A percentile compares a stretch with the other conserved stretches of the same genome.
Conservation (phyloP, 352 stramenopile species). For the Blastocystis sp. region DNA sequence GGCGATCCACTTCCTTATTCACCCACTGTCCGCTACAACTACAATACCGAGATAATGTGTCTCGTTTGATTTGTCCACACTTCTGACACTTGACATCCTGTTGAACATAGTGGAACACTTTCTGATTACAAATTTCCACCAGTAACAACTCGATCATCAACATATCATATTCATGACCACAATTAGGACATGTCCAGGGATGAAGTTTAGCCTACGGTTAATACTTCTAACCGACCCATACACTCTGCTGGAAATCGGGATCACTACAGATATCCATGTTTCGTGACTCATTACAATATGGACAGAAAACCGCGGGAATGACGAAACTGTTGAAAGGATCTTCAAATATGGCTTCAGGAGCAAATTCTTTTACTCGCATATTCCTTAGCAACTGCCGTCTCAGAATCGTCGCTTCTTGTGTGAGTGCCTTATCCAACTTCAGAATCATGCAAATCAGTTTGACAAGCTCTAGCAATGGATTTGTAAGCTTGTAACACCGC, state of each 20-base stretch:
- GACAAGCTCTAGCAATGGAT: constrained; percentile 88
- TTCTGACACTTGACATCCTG: constrained; percentile 75
- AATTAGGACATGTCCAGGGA: constrained; percentile 60
- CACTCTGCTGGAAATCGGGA: constrained; percentile 74
- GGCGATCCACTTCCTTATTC: constrained; percentile 49
- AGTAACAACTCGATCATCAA: constrained; percentile 62
- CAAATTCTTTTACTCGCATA: constrained; percentile 78
- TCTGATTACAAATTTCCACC: constrained; percentile 43
- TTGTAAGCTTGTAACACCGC: constrained; percentile 62
- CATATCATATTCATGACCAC: constrained; percentile 63
- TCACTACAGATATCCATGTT: constrained; percentile 92
- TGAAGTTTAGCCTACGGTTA: constrained; percentile 29
- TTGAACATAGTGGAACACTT: background rate
- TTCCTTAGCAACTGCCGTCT: constrained; percentile 69
- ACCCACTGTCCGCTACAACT: constrained; percentile 72
- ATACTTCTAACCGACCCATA: background rate
- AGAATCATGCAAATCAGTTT: constrained; percentile 87
- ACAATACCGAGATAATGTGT: constrained; percentile 76
- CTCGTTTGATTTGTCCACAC: constrained; percentile 72
- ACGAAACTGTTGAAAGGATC: constrained; percentile 88
- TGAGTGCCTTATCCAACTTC: constrained; percentile 80
- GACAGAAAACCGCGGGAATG: constrained; percentile 90
- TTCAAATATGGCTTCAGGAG: constrained; percentile 75
- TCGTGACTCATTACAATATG: constrained; percentile 84
- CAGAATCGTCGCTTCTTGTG: constrained; percentile 71